Base-by-base conservation (phyloP, 768 basidiomycete genomes). In the Termitomyces sp. region DNA sequence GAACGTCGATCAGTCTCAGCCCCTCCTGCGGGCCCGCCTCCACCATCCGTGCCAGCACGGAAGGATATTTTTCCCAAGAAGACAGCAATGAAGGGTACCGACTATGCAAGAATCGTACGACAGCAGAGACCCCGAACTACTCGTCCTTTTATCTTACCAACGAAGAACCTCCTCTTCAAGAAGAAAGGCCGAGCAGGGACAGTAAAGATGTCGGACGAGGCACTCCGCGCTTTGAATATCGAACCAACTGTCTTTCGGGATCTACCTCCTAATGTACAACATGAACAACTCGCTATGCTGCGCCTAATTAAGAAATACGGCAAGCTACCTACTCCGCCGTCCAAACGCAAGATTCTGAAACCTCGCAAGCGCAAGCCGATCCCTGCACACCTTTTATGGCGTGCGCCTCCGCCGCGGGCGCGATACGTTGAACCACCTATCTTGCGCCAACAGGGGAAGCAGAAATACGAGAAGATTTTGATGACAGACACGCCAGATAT, bases 401-500 rank as follows among this genome's bases (percentile, higher is more conserved):
- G 73, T 41, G 80, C 77, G 0, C 86, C 85, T 0, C 76, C 82
- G 1, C 86, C 87, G 1, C 73, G 78, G 57, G 89, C 89, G 16
- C 69, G 76, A 13, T 81, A 78, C 58, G 73, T 76, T 0, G 73
- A 73, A 18, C 76, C 76, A 9, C 82, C 85, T 1, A 72, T 76
- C 55, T 73, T 91, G 49, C 81, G 85, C 57, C 83, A 82, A 59
- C 82, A 83, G 60, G 81, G 82, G 33, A 80, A 81, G 50, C 75
- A 77, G 53, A 81, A 78, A 60, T 78, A 79, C 27, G 81, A 84
- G 70, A 86, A 84, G 66, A 59, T 85, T 41, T 71, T 75, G 49
- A 85, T 87, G 54, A 81, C 79, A 13, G 85, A 89, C 65, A 80
- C 85, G 22, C 81, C 81, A 27, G 92, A 94, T 61, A 80, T 98